phyloP scores from a whole-genome alignment of 1,139 yeast species.

The Yamadazyma sp. region DNA sequence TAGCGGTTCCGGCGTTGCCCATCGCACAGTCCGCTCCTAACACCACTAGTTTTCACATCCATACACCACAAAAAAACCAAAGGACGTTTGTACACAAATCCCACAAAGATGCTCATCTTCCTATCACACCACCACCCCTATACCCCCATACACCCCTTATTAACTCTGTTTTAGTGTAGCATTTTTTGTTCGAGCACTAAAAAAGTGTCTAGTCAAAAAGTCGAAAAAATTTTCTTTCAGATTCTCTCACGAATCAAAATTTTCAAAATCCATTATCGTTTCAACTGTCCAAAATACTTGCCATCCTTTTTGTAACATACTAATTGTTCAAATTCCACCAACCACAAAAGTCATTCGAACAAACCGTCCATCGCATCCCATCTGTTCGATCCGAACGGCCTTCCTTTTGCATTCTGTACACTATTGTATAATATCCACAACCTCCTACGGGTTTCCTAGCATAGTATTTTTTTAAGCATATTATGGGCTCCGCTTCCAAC shows the following conservation, averaged over 20 bases:
- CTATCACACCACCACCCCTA: too few species aligned
- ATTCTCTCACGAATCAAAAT: constrained; percentile 3
- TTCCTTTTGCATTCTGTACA: constrained; percentile 7
- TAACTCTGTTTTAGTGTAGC: background rate
- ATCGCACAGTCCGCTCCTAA: too few species aligned
- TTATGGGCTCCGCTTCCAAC: constrained; percentile 2
- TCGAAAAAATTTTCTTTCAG: constrained; percentile 3
- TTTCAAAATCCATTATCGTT: background rate
- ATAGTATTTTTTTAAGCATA: background rate
- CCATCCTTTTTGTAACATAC: background rate
- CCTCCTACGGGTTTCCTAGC: background rate
- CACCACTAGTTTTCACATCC: too few species aligned
- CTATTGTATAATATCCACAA: constrained; percentile 9
- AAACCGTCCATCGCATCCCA: too few species aligned
- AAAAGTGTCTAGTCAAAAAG: constrained; percentile 1
- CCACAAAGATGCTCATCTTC: too few species aligned
- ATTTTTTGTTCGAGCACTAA: constrained; percentile 3
- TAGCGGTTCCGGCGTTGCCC: too few species aligned
- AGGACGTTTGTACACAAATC: too few species aligned
- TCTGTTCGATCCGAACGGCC: too few species aligned
- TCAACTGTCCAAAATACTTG: background rate
- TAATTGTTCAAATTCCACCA: background rate
- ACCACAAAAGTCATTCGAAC: background rate
- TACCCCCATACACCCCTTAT: background rate
- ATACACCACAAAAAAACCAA: too few species aligned